Conservation (phyloP, 2,329 filamentous ascomycete species). For the Fusarium nurragi region DNA sequence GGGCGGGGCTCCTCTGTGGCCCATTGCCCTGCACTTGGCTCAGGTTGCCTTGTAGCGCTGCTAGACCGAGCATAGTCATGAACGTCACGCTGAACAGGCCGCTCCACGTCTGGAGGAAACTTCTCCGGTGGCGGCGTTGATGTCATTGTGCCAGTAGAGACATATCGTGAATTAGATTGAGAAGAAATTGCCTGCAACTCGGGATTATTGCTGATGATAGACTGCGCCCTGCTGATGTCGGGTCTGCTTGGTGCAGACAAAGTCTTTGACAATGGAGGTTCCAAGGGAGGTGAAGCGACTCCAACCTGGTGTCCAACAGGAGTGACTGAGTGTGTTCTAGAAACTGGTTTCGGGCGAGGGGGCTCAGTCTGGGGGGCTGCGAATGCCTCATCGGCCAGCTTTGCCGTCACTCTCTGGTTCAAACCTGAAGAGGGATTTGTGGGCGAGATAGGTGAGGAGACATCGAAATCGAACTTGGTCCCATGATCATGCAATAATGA, state of each 20-base stretch:
- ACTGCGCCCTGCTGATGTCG: constrained; percentile 68
- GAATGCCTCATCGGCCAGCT: constrained; percentile 87
- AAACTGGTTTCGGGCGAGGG: constrained; percentile 31
- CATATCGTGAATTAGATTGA: constrained; percentile 52
- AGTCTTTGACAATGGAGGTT: constrained; percentile 51
- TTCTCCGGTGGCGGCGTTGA: constrained; percentile 63
- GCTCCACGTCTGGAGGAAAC: constrained; percentile 28
- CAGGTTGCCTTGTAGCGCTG: constrained; percentile 43
- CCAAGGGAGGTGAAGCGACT: constrained; percentile 41
- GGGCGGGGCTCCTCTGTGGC: constrained; percentile 35
- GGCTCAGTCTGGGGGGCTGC: constrained; percentile 53
- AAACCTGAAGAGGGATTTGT: constrained; percentile 59
- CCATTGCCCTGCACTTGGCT: constrained; percentile 26
- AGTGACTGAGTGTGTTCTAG: constrained; percentile 47
- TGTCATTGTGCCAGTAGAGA: constrained; percentile 83
- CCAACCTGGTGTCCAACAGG: constrained; percentile 41
- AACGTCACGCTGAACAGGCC: constrained; percentile 31
- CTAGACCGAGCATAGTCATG: constrained; percentile 42
- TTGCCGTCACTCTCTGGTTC: constrained; percentile 75
- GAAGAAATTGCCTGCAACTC: constrained; percentile 68
- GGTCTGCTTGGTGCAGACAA: constrained; percentile 54
- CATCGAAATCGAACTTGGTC: constrained; percentile 84
- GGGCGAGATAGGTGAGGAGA: constrained; percentile 58
- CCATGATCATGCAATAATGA: constrained; percentile 87
- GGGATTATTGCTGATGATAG: constrained; percentile 70